Evolutionary conservation across 441 rosid genomes (phyloP), one percentile per base, ranked within the genome.

Genomic region (Aleurites moluccanus): DNA sequence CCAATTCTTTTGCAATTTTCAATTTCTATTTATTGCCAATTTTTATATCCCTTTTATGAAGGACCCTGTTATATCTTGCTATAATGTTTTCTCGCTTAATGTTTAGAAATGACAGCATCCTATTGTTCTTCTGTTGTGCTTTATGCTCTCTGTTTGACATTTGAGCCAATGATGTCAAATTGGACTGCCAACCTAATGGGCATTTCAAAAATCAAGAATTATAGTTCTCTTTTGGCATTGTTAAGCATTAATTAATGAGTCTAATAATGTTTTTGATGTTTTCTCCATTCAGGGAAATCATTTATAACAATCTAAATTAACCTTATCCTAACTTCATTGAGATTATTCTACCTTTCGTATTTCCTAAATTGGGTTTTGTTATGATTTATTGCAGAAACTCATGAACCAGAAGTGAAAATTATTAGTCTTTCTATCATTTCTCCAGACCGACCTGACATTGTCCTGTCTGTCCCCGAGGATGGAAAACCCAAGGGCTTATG

Each of bases 361-460:
- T 50, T 18, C 27, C 13, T 40, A n/a, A 23, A 49, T 1, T 30
- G 21, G 64, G 15, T 53, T 53, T 35, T 33, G 1, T 10, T 25
- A 15, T 40, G 13, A 18, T 42, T 35, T 13, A 18, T 70, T 66
- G 85, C 89, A 88, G 97, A 90, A 83, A 88, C 87, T 60, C 85
- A 84, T 72, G 97, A 92, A 55, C 93, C 96, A 38, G 93, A 88
- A 73, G 96, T 92, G 80, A 88, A 79, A 86, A 81, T 92, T 78
- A 80, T 86, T 25, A 85, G 84, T 75, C 86, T 92, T 16, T 84
- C 91, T 2, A 91, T 91, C 72, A 10, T 86, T n/a, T 86, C 93
- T n/a, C 89, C 93, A 0, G 94, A 84, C 18, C 83, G 92, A 83
- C 77, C 87, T 0, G 94, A 88, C 65, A 86, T 90, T 44, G 84